Percentiles rank a stretch among this genome's conserved stretches.
Conservation (phyloP, 768 basidiomycete species). For the Exidia glandulosa region DNA sequence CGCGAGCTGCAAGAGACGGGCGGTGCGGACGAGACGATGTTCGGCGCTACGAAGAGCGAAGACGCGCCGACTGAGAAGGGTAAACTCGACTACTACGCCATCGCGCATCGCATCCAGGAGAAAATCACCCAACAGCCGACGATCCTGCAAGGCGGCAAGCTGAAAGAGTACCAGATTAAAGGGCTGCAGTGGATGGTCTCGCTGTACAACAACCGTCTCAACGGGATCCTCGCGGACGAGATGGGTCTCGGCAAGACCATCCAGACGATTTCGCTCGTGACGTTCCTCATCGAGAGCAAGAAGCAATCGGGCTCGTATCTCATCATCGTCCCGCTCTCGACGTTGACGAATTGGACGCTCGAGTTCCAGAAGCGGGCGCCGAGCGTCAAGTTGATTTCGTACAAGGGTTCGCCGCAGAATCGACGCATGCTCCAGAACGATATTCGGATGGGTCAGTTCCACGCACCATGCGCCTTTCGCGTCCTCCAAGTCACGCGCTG, state of each 20-base stretch:
- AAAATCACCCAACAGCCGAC: constrained; percentile 62
- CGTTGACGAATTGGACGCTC: constrained; percentile 93
- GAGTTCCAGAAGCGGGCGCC: constrained; percentile 83
- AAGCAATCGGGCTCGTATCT: constrained; percentile 88
- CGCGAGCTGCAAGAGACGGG: constrained; percentile 51
- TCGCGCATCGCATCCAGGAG: constrained; percentile 88
- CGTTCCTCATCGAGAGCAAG: constrained; percentile 88
- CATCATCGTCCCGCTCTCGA: constrained; percentile 90
- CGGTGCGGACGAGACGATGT: constrained; percentile 76
- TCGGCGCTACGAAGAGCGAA: constrained; percentile 66
- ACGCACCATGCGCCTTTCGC: constrained; percentile 89
- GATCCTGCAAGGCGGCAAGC: constrained; percentile 76
- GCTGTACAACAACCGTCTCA: constrained; percentile 90
- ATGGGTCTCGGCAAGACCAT: constrained; percentile 98
- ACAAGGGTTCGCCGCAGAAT: constrained; percentile 84
- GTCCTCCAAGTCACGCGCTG: constrained; percentile 94
- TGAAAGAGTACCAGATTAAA: constrained; percentile 93
- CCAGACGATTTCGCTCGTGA: constrained; percentile 85
- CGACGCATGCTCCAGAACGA: constrained; percentile 70
- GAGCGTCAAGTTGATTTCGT: constrained; percentile 55
- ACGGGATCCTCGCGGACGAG: constrained; percentile 90
- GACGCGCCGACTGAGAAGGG: constrained; percentile 42
- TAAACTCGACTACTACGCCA: constrained; percentile 92
- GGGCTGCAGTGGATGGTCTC: constrained; percentile 98
- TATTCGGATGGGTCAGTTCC: constrained; percentile 62